Base-by-base conservation (phyloP, 345 rosid genomes). In the Lumnitzera racemosa region DNA sequence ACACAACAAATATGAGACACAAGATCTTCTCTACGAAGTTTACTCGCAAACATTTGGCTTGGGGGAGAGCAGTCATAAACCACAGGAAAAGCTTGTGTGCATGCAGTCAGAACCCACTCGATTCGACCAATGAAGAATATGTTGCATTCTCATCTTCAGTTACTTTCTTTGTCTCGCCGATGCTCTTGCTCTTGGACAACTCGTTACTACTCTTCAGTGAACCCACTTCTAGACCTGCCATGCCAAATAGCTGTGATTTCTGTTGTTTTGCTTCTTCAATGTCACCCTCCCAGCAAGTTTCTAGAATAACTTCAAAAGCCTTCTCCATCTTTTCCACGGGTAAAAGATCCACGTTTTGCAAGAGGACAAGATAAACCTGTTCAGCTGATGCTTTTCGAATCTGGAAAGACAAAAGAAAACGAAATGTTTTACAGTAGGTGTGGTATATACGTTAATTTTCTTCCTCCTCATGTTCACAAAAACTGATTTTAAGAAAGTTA, bases 221-320 rank as follows among this genome's bases (percentile, higher is more conserved):
- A 5, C 66, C 78, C 23, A 51, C 25, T 41, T 83, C 95, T 56
- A 84, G 67, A 58, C 90, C 91, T 55, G 80, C 79, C 70, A 83
- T 65, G n/a, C 78, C 76, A 61, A 59, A 80, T 76, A 94, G 61
- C 63, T 82, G 82, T 24, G 74, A 52, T 63, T 78, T 82, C 64
- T 63, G 76, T 20, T 54, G 74, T 74, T 80, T 83, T 27, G 79
- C 78, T 15, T 61, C 58, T 49, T 83, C 90, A 31, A 81, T 11
- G 64, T 83, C 99, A 56, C 76, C 85, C 68, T 90, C 96, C 97
- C 96, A 86, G 75, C 82, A 84, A 55, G 88, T 80, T 61, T 83
- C 88, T 0, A 78, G 67, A 59, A 81, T 54, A 17, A 90, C 79
- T 61, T 92, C 95, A 29, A 74, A 67, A 16, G 83, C 91, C 68